Percentiles rank a stretch among this genome's conserved stretches.
Evolutionary conservation across 345 rosid genomes (phyloP).

Genomic region (Gossypium thurberi): DNA sequence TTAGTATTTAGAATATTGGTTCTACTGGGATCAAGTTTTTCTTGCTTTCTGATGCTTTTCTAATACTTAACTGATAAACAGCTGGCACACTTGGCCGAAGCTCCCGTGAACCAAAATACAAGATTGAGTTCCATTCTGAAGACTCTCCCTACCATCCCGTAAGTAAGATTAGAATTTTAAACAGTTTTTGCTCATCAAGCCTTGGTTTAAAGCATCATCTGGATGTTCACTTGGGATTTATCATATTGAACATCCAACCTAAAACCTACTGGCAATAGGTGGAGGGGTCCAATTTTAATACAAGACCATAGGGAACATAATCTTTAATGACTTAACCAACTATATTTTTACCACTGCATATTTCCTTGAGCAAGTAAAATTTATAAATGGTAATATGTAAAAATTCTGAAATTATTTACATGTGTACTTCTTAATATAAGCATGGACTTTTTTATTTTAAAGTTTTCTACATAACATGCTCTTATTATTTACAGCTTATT

Average conservation of each 20-base stretch:
- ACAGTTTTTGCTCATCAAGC: neutral
- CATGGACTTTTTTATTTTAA: neutral
- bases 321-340: neutral
- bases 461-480: neutral
- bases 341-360: neutral
- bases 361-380: neutral
- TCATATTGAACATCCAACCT: neutral
- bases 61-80: slow-evolving; percentile 17
- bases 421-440: neutral
- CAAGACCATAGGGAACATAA: neutral
- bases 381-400: neutral
- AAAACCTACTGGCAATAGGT: neutral
- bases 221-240: neutral
- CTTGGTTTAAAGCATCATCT: neutral
- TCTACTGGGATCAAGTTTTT: neutral
- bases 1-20: neutral
- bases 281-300: neutral
- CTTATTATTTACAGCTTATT: neutral
- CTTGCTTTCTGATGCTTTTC: neutral
- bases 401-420: neutral
- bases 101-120: slow-evolving; percentile 77
- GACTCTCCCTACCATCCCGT: slow-evolving; percentile 77
- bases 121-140: slow-evolving; percentile 62
- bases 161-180: slow-evolving; percentile 21
- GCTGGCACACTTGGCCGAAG: slow-evolving; percentile 65